These are phyloP conservation scores for Lolium rigidum DNA, from an alignment of 176 grass and related monocot genomes.

Conservation along the genomic window DNA sequence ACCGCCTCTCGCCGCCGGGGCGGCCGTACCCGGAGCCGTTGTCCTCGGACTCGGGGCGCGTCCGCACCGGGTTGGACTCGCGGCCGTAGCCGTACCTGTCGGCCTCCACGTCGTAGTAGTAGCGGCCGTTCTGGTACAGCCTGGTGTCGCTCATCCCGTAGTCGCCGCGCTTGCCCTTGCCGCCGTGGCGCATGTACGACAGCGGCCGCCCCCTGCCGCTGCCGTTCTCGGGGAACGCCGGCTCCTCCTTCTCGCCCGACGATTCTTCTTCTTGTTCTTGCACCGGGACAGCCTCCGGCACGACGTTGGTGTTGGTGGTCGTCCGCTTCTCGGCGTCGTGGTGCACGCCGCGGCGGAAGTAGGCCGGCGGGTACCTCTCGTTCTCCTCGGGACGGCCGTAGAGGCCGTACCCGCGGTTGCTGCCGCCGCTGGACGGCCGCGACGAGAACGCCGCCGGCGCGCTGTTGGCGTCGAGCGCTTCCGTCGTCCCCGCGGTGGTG, in stretches of 20 bases:
- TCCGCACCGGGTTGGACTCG: slow-evolving; percentile 52
- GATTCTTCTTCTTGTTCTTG: background rate
- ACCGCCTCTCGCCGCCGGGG: background rate
- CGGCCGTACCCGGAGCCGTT: slow-evolving; percentile 40
- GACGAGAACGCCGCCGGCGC: slow-evolving; percentile 37
- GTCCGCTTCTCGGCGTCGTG: slow-evolving; percentile 55
- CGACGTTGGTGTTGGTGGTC: slow-evolving; percentile 35
- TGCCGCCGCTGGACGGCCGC: slow-evolving; percentile 34
- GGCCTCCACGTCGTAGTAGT: slow-evolving; percentile 58
- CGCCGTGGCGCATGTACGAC: slow-evolving; percentile 28
- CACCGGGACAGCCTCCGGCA: background rate
- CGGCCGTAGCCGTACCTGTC: slow-evolving; percentile 56
- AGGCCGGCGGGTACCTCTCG: slow-evolving; percentile 50
- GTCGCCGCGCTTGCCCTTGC: slow-evolving; percentile 3
- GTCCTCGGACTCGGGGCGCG: slow-evolving; percentile 26
- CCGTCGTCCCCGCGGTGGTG: background rate
- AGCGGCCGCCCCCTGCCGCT: slow-evolving; percentile 49
- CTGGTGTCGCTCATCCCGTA: slow-evolving; percentile 68
- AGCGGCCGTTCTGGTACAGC: slow-evolving; percentile 62
- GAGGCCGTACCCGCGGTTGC: slow-evolving; percentile 54
- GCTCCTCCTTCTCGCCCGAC: background rate
- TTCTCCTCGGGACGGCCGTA: slow-evolving; percentile 58
- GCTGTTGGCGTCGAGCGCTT: background rate
- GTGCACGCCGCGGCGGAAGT: slow-evolving; percentile 68
- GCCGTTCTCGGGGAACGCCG: slow-evolving; percentile 34